phyloP scores from a whole-genome alignment of 2,329 filamentous ascomycete genomes.

The Aspergillus aculeatus region DNA sequence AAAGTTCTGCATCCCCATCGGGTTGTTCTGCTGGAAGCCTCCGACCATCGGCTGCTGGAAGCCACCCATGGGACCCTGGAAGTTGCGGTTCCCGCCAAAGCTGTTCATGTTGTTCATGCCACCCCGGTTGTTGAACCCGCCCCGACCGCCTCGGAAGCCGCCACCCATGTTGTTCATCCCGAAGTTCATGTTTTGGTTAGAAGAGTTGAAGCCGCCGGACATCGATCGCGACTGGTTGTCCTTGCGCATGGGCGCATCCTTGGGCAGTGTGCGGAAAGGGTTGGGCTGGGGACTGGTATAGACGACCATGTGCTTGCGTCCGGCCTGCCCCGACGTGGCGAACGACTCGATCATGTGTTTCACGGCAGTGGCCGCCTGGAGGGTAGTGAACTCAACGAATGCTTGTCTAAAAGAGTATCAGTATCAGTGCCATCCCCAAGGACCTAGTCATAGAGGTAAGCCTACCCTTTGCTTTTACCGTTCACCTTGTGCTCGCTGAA shows the following conservation, averaged over 20 bases:
- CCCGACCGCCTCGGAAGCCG: conserved; percentile 54
- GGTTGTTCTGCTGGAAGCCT: conserved; percentile 42
- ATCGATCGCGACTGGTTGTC: conserved; percentile 54
- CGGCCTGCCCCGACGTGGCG: conserved; percentile 54
- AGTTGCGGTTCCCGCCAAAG: conserved; percentile 50
- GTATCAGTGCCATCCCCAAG: neutral
- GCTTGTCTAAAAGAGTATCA: conserved; percentile 56
- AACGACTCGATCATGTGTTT: conserved; percentile 77
- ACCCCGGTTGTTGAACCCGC: conserved; percentile 38
- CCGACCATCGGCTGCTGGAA: conserved; percentile 49
- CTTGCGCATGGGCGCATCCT: conserved; percentile 76
- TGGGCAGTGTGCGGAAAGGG: conserved; percentile 86
- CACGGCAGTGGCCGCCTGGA: conserved; percentile 79
- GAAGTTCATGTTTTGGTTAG: conserved; percentile 43
- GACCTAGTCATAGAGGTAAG: neutral
- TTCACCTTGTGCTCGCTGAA: conserved; percentile 99
- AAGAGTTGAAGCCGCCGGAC: conserved; percentile 48
- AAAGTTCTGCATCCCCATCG: conserved; percentile 53
- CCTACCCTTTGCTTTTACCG: conserved; percentile 95
- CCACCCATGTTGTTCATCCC: conserved; percentile 46
- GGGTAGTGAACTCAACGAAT: conserved; percentile 79
- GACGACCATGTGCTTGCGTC: conserved; percentile 67
- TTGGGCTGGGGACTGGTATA: conserved; percentile 78
- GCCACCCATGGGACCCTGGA: conserved; percentile 45
- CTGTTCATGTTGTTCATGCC: conserved; percentile 48